Evolutionary conservation across 228 moss, liverwort and hornwort species (phyloP), one percentile per base, ranked within the genome.

Genomic region (Sphagnum magellanicum): DNA sequence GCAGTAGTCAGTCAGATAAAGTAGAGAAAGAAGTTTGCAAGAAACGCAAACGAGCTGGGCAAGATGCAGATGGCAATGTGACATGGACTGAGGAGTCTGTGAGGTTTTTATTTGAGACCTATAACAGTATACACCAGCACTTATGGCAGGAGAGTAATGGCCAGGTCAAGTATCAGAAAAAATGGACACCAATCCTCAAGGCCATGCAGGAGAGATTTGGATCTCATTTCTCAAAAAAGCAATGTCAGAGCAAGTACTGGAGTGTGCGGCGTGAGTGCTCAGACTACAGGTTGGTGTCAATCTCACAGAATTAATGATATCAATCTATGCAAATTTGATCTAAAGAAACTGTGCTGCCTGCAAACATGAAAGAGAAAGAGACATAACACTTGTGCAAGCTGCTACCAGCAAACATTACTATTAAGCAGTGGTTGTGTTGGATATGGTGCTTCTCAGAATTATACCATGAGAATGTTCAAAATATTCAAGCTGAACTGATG

Each of bases 231-330:
- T 67, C 74, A 32, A 74, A 68, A 52, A 74, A 74, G 46, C 74
- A 74, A 59, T 74, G 68, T 51, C 74, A 74, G 74, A 74, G 74
- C 60, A 74, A 74, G 74, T 74, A 74, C 14, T 68, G 74, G 74
- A 67, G 68, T 63, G 74, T 74, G 63, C 61, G 47, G 50, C 74
- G 74, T 8, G 74, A 74, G 48, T 74, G 74, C 17, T 61, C 74
- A 50, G 68, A 70, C 50, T 70, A 70, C 70, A 70, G 61, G 70
- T 70, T 55, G 7, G 53, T 55, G 53, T 7, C 7, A 55, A 55
- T 55, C 53, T 1, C 1, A 55, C 1, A 55, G 12, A 55, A 7
- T 55, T 55, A 7, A 12, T 55, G 53, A 7, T 32, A 32, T 32
- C 32, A 32, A 32, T 32, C 32, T 32, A 32, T 0, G 32, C 1